phyloP scores from a whole-genome alignment of 2,329 filamentous ascomycete genomes.

The Microthyrium microscopicum region DNA sequence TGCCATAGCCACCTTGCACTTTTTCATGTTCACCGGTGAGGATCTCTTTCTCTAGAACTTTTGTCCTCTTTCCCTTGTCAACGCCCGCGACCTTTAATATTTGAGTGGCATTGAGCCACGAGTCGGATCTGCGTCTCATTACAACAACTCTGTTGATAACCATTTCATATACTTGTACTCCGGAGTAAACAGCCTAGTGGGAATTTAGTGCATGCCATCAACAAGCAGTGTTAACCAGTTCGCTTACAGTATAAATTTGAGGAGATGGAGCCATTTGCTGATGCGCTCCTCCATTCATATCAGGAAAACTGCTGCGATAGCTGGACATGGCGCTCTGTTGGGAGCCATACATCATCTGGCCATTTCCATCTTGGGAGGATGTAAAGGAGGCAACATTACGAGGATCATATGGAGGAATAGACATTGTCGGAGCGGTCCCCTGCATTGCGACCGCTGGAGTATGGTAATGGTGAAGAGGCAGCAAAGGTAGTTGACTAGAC shows the following conservation, averaged over 20 bases:
- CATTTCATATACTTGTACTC: conserved; percentile 96
- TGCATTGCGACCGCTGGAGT: neutral
- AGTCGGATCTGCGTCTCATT: conserved; percentile 88
- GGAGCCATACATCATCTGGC: conserved; percentile 18
- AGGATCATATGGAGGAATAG: too few relatives aligned
- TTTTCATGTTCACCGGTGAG: conserved; percentile 94
- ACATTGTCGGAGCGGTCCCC: too few relatives aligned
- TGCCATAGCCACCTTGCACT: conserved; percentile 94
- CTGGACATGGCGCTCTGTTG: conserved; percentile 18
- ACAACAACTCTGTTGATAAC: conserved; percentile 85
- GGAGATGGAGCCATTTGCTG: conserved; percentile 26
- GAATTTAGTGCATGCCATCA: neutral
- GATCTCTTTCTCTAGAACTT: conserved; percentile 96
- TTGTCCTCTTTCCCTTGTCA: conserved; percentile 93
- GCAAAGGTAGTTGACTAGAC: neutral
- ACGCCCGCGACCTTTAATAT: conserved; percentile 95
- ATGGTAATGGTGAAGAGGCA: neutral
- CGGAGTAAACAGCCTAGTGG: conserved; percentile 69
- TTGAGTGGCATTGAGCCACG: conserved; percentile 95
- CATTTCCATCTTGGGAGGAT: conserved; percentile 6
- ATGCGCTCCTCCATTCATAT: conserved; percentile 18
- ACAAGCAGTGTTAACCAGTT: neutral
- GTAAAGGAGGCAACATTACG: too few relatives aligned
- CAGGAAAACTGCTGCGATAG: conserved; percentile 22
- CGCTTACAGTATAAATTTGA: conserved; percentile 33